Percentiles rank a stretch among this genome's conserved stretches.
These are phyloP conservation scores for Parasarocladium wereldwijsianum DNA, from an alignment of 2,329 filamentous ascomycete genomes.

Conservation along the genomic window DNA sequence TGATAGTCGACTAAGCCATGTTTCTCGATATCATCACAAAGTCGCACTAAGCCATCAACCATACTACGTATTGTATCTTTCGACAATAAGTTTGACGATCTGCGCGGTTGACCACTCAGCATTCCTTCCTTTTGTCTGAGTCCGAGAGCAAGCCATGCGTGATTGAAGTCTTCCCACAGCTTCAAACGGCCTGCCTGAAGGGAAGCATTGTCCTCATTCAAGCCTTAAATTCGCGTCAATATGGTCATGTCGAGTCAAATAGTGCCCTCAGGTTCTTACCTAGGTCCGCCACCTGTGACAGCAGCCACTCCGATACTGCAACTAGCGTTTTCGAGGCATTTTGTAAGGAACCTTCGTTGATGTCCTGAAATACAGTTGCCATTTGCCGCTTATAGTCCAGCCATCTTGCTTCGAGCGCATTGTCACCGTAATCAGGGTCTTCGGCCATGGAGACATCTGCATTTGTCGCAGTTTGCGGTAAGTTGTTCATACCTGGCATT, in stretches of 20 bases:
- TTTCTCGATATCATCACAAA: constrained; percentile 78
- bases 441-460: constrained; percentile 33
- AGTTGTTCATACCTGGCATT: constrained; percentile 31
- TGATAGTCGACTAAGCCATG: constrained; percentile 96
- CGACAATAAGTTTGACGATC: constrained; percentile 50
- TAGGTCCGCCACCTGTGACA: constrained; percentile 38
- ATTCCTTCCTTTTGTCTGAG: constrained; percentile 73
- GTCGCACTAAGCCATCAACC: constrained; percentile 64
- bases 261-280: constrained; percentile 24
- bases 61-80: constrained; percentile 59
- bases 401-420: constrained; percentile 54
- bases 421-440: constrained; percentile 41
- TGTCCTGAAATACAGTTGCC: constrained; percentile 55
- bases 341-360: constrained; percentile 37
- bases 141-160: constrained; percentile 73
- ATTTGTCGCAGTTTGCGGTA: constrained; percentile 22
- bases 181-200: constrained; percentile 64
- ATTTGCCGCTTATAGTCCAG: constrained; percentile 47
- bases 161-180: constrained; percentile 90
- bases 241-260: not conserved
- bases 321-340: constrained; percentile 37
- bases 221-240: constrained; percentile 38
- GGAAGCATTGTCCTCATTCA: constrained; percentile 68
- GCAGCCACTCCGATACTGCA: constrained; percentile 38
- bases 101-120: constrained; percentile 39